Conservation (phyloP, 2,329 filamentous ascomycete species). For the Colletotrichum brevisporum region DNA sequence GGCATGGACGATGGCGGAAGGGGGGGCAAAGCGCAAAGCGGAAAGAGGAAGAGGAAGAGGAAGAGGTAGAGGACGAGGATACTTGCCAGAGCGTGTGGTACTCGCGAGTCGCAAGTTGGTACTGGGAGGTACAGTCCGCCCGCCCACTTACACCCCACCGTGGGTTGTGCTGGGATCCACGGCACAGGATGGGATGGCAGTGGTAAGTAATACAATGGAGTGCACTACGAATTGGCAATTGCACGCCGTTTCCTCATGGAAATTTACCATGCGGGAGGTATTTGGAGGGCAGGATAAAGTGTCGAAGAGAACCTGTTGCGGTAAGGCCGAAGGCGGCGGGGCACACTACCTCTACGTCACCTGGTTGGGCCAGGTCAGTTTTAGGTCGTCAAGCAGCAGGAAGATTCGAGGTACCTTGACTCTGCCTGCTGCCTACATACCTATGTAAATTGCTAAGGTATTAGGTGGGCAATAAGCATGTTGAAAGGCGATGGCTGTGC, state of each 20-base stretch:
- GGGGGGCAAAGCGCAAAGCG: neutral
- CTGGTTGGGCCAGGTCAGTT: constrained; percentile 13
- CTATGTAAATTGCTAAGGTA: no score
- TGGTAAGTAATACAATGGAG: constrained; percentile 9
- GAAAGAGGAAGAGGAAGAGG: no score
- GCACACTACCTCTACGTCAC: constrained; percentile 35
- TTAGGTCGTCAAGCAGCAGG: neutral
- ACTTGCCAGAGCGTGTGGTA: constrained; percentile 19
- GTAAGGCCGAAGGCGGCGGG: constrained; percentile 29
- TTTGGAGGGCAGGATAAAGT: neutral
- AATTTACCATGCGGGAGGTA: neutral
- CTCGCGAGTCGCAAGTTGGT: no score
- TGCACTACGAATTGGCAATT: no score
- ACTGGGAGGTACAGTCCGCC: constrained; percentile 10
- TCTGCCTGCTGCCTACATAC: neutral
- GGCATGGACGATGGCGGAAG: constrained; percentile 15
- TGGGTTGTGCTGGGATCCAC: constrained; percentile 31
- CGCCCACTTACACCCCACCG: constrained; percentile 39
- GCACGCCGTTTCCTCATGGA: neutral
- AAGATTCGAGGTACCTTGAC: constrained; percentile 3
- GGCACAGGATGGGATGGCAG: constrained; percentile 14
- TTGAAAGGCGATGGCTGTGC: no score
- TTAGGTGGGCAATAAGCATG: no score
- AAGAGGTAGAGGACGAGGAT: constrained; percentile 5
- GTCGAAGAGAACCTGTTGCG: constrained; percentile 10